These are phyloP conservation scores for Sporothrix brunneoviolacea DNA, from an alignment of 2,329 filamentous ascomycete genomes.

Conservation along the genomic window DNA sequence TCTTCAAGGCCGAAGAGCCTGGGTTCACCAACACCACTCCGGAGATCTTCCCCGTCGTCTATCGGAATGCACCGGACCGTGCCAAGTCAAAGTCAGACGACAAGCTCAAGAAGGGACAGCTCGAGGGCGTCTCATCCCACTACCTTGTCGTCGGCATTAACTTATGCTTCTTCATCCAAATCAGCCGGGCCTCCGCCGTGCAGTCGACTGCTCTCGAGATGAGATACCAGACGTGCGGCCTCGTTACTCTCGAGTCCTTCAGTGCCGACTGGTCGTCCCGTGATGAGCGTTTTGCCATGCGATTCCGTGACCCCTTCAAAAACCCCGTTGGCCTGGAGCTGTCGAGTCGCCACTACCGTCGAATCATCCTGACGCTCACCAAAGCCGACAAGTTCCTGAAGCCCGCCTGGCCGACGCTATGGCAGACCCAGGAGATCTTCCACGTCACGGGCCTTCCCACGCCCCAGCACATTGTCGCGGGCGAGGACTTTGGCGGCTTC, in stretches of 20 bases:
- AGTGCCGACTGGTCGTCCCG: conserved; percentile 43
- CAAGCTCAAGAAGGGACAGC: conserved; percentile 35
- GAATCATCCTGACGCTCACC: conserved; percentile 47
- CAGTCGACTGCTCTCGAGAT: conserved; percentile 41
- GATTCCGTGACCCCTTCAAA: conserved; percentile 40
- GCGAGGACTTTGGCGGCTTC: conserved; percentile 47
- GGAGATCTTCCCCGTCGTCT: conserved; percentile 48
- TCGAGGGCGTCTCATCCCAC: conserved; percentile 47
- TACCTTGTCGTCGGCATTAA: conserved; percentile 49
- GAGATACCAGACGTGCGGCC: conserved; percentile 43
- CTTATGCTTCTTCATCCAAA: conserved; percentile 46
- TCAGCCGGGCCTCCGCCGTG: conserved; percentile 37
- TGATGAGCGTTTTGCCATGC: conserved; percentile 50
- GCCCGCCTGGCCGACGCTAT: conserved; percentile 51
- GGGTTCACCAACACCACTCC: conserved; percentile 27
- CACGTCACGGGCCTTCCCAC: conserved; percentile 46
- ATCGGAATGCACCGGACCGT: conserved; percentile 35
- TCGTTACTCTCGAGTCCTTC: conserved; percentile 46
- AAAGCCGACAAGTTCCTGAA: conserved; percentile 50
- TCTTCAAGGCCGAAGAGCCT: conserved; percentile 40
- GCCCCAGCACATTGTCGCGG: conserved; percentile 46
- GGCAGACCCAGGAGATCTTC: conserved; percentile 45
- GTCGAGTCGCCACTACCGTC: conserved; percentile 47
- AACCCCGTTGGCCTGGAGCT: conserved; percentile 33
- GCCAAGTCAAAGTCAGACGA: conserved; percentile 32